phyloP scores from a whole-genome alignment of 2,329 filamentous ascomycete species.

The Aciculosporium take region DNA sequence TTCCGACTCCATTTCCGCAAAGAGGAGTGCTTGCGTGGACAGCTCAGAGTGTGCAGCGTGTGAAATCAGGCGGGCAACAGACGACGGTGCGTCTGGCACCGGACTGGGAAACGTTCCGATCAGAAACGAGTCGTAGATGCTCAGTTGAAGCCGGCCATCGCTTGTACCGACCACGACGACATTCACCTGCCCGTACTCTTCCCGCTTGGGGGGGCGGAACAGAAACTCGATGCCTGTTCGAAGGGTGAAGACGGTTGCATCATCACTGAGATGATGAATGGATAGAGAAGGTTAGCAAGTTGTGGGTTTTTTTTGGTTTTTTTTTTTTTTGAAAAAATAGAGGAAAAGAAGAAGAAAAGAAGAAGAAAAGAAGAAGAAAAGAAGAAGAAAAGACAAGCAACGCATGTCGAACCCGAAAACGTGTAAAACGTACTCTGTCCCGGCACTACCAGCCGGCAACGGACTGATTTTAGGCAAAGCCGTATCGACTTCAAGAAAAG shows the following conservation, averaged over 20 bases:
- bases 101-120: slow-evolving; percentile 52
- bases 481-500: slow-evolving; percentile 60
- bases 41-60: slow-evolving; percentile 61
- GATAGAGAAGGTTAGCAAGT: neutral
- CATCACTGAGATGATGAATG: slow-evolving; percentile 21
- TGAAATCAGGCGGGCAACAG: slow-evolving; percentile 26
- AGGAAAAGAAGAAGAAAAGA: neutral
- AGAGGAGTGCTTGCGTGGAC: slow-evolving; percentile 63
- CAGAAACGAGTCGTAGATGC: slow-evolving; percentile 74
- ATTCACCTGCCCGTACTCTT: slow-evolving; percentile 61
- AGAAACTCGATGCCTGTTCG: slow-evolving; percentile 55
- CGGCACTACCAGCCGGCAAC: slow-evolving; percentile 45
- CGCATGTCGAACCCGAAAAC: too few species aligned
- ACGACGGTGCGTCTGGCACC: slow-evolving; percentile 14
- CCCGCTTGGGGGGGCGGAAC: slow-evolving; percentile 46
- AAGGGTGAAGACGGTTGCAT: slow-evolving; percentile 53
- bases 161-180: slow-evolving; percentile 62
- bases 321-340: neutral
- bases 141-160: slow-evolving; percentile 59
- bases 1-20: slow-evolving; percentile 24
- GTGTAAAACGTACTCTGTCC: slow-evolving; percentile 44
- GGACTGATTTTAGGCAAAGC: slow-evolving; percentile 64
- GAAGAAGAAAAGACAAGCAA: neutral
- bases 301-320: too few species aligned
- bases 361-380: neutral